Evolutionary conservation across 495 filamentous ascomycete genomes (phyloP).

Genomic region (Xylaria castorea): DNA sequence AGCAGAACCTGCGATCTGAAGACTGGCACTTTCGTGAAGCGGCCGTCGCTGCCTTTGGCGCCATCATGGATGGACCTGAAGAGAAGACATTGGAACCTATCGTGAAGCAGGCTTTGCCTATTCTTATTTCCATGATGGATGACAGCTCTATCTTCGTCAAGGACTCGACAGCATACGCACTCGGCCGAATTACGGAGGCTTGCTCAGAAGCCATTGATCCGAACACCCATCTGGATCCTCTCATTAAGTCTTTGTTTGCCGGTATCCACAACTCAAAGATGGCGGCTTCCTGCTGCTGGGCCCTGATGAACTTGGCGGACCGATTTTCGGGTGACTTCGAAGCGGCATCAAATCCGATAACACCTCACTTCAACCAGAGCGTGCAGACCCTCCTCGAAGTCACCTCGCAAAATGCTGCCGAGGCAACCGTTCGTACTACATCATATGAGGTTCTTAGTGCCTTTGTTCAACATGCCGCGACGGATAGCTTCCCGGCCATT

Average conservation of each 20-base stretch:
- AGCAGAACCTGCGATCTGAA: constrained; percentile 84
- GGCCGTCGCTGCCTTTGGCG: constrained; percentile 96
- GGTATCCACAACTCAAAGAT: constrained; percentile 95
- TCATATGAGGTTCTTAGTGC: constrained; percentile 98
- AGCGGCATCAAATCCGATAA: constrained; percentile 79
- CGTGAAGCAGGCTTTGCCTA: constrained; percentile 90
- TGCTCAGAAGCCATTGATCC: constrained; percentile 89
- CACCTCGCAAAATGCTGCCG: constrained; percentile 82
- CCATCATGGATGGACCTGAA: constrained; percentile 98
- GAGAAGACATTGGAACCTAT: constrained; percentile 86
- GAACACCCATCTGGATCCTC: constrained; percentile 74
- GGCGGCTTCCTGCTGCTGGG: constrained; percentile 98
- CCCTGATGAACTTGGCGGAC: constrained; percentile 97
- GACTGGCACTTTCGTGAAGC: constrained; percentile 95
- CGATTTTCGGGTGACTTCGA: constrained; percentile 85
- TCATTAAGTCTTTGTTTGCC: constrained; percentile 88
- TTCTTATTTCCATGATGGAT: constrained; percentile 95
- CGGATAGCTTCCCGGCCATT: constrained; percentile 80
- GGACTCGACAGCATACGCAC: constrained; percentile 95
- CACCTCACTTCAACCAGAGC: constrained; percentile 91
- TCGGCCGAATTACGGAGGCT: constrained; percentile 93
- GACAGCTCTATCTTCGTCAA: constrained; percentile 87
- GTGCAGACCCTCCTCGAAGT: constrained; percentile 82
- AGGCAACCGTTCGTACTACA: constrained; percentile 92
- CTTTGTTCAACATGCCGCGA: constrained; percentile 88